A percentile compares a stretch with the other conserved stretches of the same genome.
phyloP scores from a whole-genome alignment of 768 basidiomycete genomes.

The Nidula microcarpa region DNA sequence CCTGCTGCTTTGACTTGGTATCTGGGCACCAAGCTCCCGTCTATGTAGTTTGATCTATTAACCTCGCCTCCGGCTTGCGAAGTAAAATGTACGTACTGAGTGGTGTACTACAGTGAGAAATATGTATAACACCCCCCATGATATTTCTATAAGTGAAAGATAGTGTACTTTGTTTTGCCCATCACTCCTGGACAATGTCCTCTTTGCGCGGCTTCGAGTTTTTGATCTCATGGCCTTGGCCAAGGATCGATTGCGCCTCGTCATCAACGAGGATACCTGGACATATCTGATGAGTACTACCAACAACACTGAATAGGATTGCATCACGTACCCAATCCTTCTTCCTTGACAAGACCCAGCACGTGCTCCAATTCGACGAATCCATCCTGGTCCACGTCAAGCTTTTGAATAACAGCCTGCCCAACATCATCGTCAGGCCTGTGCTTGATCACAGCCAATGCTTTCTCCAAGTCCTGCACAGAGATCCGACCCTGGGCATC shows the following conservation, averaged over 20 bases:
- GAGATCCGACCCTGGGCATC: slow-evolving; percentile 88
- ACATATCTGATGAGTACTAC: background rate
- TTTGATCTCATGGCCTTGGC: slow-evolving; percentile 81
- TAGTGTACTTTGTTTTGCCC: background rate
- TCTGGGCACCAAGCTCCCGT: too few species aligned
- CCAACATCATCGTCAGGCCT: slow-evolving; percentile 87
- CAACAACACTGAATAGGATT: background rate
- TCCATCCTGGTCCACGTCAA: slow-evolving; percentile 95
- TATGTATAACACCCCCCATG: background rate
- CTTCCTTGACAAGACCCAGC: slow-evolving; percentile 81
- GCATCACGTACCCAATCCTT: slow-evolving; percentile 63
- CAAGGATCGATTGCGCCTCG: slow-evolving; percentile 77
- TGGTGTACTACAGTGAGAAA: background rate
- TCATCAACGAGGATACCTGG: slow-evolving; percentile 82
- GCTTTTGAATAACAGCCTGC: slow-evolving; percentile 82
- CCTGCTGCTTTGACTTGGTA: too few species aligned
- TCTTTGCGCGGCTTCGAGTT: slow-evolving; percentile 86
- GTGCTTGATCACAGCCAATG: slow-evolving; percentile 91
- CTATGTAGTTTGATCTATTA: too few species aligned
- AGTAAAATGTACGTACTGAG: background rate
- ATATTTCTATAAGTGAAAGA: background rate
- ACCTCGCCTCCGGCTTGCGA: too few species aligned
- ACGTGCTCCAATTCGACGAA: slow-evolving; percentile 96
- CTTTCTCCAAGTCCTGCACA: slow-evolving; percentile 84
- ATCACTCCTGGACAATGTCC: slow-evolving; percentile 83